Conservation (phyloP, 106 monocot genomes). For the Phalaenopsis equestris region DNA sequence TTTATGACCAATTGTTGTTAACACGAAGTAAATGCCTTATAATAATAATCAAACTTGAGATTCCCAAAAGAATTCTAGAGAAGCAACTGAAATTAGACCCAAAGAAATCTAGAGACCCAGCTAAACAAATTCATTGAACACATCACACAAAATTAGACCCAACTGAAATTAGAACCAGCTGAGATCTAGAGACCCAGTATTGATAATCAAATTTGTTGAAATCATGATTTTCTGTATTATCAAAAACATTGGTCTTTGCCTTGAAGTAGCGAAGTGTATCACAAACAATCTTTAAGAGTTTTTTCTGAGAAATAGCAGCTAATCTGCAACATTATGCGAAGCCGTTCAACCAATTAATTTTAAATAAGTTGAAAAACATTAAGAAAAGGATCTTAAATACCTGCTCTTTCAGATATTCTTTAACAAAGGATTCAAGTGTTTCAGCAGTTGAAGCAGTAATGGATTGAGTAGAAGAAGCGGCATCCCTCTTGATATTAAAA, state of each 20-base stretch:
- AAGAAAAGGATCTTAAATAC: constrained; percentile 14
- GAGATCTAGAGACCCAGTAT: no score
- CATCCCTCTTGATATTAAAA: constrained; percentile 17
- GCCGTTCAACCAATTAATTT: neutral
- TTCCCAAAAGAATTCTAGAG: no score
- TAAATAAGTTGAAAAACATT: neutral
- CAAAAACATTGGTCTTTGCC: constrained; percentile 18
- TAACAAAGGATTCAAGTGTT: constrained; percentile 47
- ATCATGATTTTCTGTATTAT: constrained; percentile 13
- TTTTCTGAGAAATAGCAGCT: constrained; percentile 85
- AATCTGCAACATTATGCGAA: constrained; percentile 44
- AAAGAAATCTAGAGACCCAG: no score
- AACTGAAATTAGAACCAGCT: no score
- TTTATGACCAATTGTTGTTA: no score
- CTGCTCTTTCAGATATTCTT: constrained; percentile 69
- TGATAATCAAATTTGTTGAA: no score
- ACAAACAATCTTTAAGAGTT: constrained; percentile 72
- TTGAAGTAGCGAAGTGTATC: constrained; percentile 60
- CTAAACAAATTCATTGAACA: no score
- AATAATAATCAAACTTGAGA: no score
- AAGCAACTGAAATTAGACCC: no score
- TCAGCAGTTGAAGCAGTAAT: constrained; percentile 65
- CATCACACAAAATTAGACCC: no score
- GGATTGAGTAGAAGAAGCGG: constrained; percentile 55
- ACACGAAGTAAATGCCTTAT: no score